Base-by-base conservation (phyloP, 2,329 filamentous ascomycete genomes). In the Huntiella savannae region DNA sequence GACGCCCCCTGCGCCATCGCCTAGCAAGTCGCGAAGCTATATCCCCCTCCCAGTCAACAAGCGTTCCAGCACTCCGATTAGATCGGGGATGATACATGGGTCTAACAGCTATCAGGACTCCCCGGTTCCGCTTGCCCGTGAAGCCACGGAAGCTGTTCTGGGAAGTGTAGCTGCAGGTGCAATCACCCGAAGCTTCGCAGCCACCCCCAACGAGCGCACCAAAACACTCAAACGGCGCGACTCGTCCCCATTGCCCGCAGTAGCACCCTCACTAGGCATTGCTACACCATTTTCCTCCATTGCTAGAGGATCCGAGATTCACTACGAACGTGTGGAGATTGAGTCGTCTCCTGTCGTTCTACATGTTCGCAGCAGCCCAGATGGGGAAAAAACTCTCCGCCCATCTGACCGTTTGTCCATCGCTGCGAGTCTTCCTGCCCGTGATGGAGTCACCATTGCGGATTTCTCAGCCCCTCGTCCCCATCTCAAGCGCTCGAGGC, bases 281-380 rank as follows among this genome's bases (percentile, higher is more conserved):
- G 38, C 15, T 3, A 16, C 38, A 7, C 17, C 38, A 7, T 40
- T 12, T 19, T 40, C 38, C 16, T 40, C 38, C 12, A 28, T 40
- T 28, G 11, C 38, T 15, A 16, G 13, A 6, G 38, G 15, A 17
- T 10, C 16, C 5, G 10, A 40, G 12, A 12, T 40, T 12, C 36
- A 46, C n/a, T 46, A 46, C 17, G 37, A 46, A 15, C 37, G 35
- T 11, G 10, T 46, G 4, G 22, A 46, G 32, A 39, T 33, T 41
- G 22, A 36, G 11, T 40, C 44, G 8, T 46, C 37, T 11, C 44
- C 44, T 17, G 37, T 41, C 7, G 44, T 19, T 33, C 15, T 34
- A n/a, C 33, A 39, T 28, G 28, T 41, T 19, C 44, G 44, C 3
- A 34, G 28, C 28, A 40, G 44, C 15, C 22, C 34, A 28, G 37